Percentiles rank a stretch among this genome's conserved stretches.
Evolutionary conservation across 73 alveolate species (phyloP).

Genomic region (Tetrahymena elliotti): DNA sequence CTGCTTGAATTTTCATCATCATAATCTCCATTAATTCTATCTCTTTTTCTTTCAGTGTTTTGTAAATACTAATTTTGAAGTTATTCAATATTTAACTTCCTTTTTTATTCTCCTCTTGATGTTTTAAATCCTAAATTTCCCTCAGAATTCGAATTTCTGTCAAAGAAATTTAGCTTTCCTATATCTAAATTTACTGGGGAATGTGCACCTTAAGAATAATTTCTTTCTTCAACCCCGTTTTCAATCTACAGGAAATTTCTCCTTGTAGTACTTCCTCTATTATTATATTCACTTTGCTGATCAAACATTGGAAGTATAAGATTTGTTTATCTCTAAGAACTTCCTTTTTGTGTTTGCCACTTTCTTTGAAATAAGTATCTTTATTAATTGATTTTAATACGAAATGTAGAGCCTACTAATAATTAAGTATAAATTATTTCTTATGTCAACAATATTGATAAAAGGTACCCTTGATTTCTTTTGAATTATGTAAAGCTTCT

Average conservation of each 20-base stretch:
- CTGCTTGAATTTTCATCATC: background rate
- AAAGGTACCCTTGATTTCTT: background rate
- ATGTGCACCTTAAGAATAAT: background rate
- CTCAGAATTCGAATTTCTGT: background rate
- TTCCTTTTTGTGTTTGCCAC: background rate
- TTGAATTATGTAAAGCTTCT: background rate
- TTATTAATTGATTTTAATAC: background rate
- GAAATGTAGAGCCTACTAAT: background rate
- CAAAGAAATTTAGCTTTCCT: background rate
- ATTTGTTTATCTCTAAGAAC: background rate
- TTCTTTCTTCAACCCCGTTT: background rate
- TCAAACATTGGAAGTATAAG: background rate
- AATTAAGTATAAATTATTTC: background rate
- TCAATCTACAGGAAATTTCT: background rate
- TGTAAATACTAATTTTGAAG: background rate
- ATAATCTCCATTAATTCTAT: background rate
- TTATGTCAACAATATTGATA: background rate
- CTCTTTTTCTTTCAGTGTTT: background rate
- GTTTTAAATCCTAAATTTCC: background rate
- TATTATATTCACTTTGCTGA: background rate
- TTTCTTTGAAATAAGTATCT: background rate
- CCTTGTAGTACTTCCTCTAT: background rate
- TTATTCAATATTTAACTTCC: background rate
- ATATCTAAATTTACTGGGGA: background rate
- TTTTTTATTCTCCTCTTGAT: background rate